A percentile compares a stretch with the other conserved stretches of the same genome.
Conservation (phyloP, 1,284 basidiomycete species). For the Cryptococcus sp. region DNA sequence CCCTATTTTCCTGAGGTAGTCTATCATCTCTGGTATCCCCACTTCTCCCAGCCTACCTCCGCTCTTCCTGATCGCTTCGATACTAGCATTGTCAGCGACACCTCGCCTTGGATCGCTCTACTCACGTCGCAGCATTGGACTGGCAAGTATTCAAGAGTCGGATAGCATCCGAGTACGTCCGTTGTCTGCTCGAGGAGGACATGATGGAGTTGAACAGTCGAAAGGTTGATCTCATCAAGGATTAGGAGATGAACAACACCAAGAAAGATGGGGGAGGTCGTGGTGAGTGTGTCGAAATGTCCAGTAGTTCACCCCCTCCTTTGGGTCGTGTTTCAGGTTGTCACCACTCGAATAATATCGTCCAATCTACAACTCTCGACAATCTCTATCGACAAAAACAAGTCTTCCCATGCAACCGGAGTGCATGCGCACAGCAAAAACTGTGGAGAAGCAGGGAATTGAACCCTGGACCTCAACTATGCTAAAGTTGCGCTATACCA, state of each 20-base stretch:
- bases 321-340: no score
- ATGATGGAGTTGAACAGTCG: background rate
- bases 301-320: no score
- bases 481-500: slow-evolving; percentile 71
- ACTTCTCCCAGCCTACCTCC: slow-evolving; percentile 64
- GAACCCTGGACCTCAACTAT: slow-evolving; percentile 21
- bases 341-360: no score
- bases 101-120: no score
- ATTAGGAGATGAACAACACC: no score
- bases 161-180: slow-evolving; percentile 60
- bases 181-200: background rate
- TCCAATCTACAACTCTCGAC: no score
- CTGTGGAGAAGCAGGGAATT: slow-evolving; percentile 20
- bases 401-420: no score
- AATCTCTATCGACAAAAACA: no score
- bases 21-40: slow-evolving; percentile 82
- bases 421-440: slow-evolving; percentile 5
- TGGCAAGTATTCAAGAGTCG: slow-evolving; percentile 85
- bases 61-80: slow-evolving; percentile 75
- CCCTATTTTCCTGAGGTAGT: slow-evolving; percentile 81
- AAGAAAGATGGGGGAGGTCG: no score
- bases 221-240: background rate
- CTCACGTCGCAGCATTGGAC: slow-evolving; percentile 75
- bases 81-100: no score
- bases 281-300: no score